Evolutionary conservation across 1,284 basidiomycete genomes (phyloP), one percentile per base, ranked within the genome.

Genomic region (Leccinum colubrinum): DNA sequence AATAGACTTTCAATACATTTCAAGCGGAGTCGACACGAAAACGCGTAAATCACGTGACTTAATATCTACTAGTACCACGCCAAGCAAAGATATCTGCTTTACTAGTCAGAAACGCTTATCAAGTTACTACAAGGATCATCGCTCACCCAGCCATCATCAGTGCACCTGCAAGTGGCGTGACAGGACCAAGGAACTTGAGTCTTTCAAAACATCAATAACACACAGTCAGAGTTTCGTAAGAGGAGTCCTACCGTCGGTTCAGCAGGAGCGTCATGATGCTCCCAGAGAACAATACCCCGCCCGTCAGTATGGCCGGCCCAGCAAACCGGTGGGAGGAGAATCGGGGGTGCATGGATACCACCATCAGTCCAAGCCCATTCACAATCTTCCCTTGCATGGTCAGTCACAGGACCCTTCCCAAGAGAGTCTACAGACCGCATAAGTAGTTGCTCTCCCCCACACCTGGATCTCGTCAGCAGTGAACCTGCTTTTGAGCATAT

Each of bases 81-180:
- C 65, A 88, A 74, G 20, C 83, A 79, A 56, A 85, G 61, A 66
- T 87, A 88, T 59, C 84, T 86, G 55, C 57, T 9, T 20, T 8
- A 46, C 8, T 12, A 35, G 46, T 76, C 43, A 72, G 65, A 56
- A 20, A 54, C 56, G 58, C 1, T 53, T 39, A 20, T 8, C 41
- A 43, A 37, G 35, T 37, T 33, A 33, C 12, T 37, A 14, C 41
- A 43, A 37, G 25, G 25, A 14, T 58, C 58, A 48, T 48, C 20
- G 65, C 88, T 80, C 71, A 93, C 90, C 92, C 92, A 58, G 86
- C 84, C 69, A 93, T 91, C 87, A 93, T 89, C 2, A 85, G 66
- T 25, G 83, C 64, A 2, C 88, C 92, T 3, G 91, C 92, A 17
- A 94, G 65, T 0, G 92, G 93, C 12, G 92, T 94, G 53, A 92